Evolutionary conservation across 2,329 filamentous ascomycete species (phyloP).

Genomic region (Colletotrichum limetticola): DNA sequence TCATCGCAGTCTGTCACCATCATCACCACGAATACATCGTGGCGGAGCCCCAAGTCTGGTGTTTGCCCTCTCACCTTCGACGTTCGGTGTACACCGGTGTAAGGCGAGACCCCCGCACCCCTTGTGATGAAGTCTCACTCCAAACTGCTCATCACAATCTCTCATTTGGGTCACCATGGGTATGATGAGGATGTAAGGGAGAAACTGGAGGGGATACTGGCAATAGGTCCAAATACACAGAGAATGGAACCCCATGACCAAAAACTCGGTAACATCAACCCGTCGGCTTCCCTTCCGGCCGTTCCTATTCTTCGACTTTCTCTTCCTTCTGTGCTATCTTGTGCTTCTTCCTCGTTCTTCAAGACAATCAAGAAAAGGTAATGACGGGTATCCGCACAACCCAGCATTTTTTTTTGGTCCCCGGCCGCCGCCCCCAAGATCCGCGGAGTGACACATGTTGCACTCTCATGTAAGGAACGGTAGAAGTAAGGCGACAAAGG

Average conservation of each 20-base stretch:
- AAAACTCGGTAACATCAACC: constrained; percentile 5
- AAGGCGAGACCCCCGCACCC: constrained; percentile 1
- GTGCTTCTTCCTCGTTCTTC: neutral
- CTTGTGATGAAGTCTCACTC: neutral
- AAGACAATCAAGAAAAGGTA: neutral
- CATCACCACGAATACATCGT: neutral
- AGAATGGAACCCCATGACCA: neutral
- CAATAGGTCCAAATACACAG: neutral
- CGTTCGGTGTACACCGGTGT: neutral
- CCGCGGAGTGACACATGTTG: constrained; percentile 9
- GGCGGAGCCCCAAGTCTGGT: neutral
- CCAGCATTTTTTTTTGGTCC: too few species aligned
- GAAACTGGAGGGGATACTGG: too few species aligned
- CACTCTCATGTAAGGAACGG: neutral
- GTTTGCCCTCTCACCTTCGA: neutral
- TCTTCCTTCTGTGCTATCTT: neutral
- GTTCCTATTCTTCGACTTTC: neutral
- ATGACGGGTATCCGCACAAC: constrained; percentile 6
- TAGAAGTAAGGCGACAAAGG: neutral
- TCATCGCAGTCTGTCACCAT: neutral
- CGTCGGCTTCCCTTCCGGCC: neutral
- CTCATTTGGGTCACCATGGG: neutral
- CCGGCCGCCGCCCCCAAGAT: neutral
- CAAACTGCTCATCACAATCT: neutral
- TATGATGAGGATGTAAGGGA: neutral